Evolutionary conservation across 2,329 filamentous ascomycete species (phyloP).

Genomic region (Neonectria magnoliae): DNA sequence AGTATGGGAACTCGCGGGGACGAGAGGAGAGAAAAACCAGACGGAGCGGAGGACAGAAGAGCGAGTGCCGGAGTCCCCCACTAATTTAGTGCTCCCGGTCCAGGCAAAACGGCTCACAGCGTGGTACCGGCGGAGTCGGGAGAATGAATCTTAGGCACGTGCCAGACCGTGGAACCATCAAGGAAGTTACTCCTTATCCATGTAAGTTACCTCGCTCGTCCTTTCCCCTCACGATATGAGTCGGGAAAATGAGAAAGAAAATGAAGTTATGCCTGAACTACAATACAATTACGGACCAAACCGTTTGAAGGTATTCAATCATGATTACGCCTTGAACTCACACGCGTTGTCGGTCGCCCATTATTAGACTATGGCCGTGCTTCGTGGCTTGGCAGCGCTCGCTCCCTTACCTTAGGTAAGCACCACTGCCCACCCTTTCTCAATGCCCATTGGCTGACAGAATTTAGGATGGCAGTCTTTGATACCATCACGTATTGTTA

Average conservation of each 20-base stretch:
- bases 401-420: constrained; percentile 34
- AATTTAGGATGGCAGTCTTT: constrained; percentile 32
- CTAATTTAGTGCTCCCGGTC: neutral
- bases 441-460: constrained; percentile 32
- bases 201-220: too few relatives aligned
- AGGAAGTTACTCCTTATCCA: neutral
- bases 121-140: neutral
- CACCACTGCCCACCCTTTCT: neutral
- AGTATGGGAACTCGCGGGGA: neutral
- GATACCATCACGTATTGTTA: constrained; percentile 9
- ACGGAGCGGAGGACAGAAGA: neutral
- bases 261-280: neutral
- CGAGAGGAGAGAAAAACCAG: constrained; percentile 14
- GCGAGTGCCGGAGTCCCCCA: neutral
- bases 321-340: neutral
- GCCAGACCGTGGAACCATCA: neutral
- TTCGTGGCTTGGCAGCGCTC: too few relatives aligned
- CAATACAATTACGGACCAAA: neutral
- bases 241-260: neutral
- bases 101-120: neutral
- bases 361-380: too few relatives aligned
- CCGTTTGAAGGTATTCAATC: neutral
- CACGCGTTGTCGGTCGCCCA: neutral
- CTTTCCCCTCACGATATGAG: neutral
- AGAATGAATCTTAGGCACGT: neutral